Evolutionary conservation across 2,329 filamentous ascomycete genomes (phyloP).

Genomic region (Fusarium anthophilum): DNA sequence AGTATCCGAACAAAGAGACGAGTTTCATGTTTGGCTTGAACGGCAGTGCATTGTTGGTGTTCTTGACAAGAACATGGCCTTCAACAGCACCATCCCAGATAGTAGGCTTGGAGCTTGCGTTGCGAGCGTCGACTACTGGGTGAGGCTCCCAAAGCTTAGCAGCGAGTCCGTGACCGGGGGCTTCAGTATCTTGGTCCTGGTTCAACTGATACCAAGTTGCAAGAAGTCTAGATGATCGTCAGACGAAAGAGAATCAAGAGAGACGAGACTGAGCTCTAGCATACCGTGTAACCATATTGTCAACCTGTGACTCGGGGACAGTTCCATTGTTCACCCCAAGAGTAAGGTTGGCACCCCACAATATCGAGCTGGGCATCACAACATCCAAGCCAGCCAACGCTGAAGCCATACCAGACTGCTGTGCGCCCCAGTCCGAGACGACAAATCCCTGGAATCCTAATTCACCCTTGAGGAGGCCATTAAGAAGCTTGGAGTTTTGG

Average conservation of each 20-base stretch:
- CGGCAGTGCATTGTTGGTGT: not conserved
- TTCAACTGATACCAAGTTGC: constrained; percentile 13
- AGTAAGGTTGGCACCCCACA: constrained; percentile 13
- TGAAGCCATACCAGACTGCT: constrained; percentile 7
- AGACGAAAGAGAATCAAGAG: rapidly evolving
- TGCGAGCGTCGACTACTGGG: constrained; percentile 1
- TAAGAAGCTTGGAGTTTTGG: constrained; percentile 17
- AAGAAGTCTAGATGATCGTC: not conserved
- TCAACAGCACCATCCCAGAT: not conserved
- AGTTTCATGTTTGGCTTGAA: constrained; percentile 6
- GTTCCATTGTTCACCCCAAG: constrained; percentile 16
- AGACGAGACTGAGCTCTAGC: rapidly evolving
- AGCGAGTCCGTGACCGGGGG: not conserved
- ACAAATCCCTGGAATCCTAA: constrained; percentile 76
- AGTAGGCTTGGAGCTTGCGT: not conserved
- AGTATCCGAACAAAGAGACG: constrained; percentile 12
- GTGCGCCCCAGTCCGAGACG: constrained; percentile 58
- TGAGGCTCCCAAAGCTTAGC: not conserved
- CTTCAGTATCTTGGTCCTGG: not conserved
- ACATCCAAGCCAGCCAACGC: constrained; percentile 45
- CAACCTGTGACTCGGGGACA: constrained; percentile 2
- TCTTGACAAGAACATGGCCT: constrained; percentile 17
- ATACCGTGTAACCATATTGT: constrained; percentile 15
- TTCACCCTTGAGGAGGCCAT: constrained; percentile 71
- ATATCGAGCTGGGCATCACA: constrained; percentile 2